Evolutionary conservation across 169 alveolate genomes (phyloP), one percentile per base, ranked within the genome.

Genomic region (Miamiensis avidus): DNA sequence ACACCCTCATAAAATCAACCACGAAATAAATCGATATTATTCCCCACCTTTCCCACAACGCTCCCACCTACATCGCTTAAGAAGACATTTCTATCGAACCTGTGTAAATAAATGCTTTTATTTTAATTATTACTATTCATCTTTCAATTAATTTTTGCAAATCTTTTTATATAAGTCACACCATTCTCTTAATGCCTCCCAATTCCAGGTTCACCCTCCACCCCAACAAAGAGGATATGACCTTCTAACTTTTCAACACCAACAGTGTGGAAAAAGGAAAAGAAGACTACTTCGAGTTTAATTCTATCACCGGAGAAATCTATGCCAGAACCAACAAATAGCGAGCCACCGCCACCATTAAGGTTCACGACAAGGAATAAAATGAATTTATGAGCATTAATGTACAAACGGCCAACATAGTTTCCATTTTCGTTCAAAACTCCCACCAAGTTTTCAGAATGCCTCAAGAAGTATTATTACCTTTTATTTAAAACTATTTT

Each of bases 121-220:
- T 11, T 49, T 49, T 11, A 49, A 49, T 11, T 49, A 11, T 49
- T 4, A 49, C 20, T 49, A 49, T 11, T 49, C 4, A 11, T 49
- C 20, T 11, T 4, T 11, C 20, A 49, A 49, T 49, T 49, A 11
- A 49, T 49, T 11, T 11, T 49, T 49, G 20, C 4, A 49, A 49
- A 11, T 49, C 20, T 49, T 49, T 11, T 49, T 11, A 79, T 28
- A 79, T n/a, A 29, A 79, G 65, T 30, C 84, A 69, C 65, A 34
- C 84, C 20, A 49, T 49, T 30, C 76, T 79, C 0, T 79, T 79
- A 72, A 79, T 79, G 31, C 84, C 84, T 49, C 84, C 84, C 29
- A 79, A 79, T 33, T 49, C 75, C 29, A 74, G 84, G 28, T 79
- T 34, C 76, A 29, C 29, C 25, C n/a, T 79, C 64, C 84, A 69